Evolutionary conservation across 163 green algal genomes (phyloP).

Genomic region (Volvox carteri): DNA sequence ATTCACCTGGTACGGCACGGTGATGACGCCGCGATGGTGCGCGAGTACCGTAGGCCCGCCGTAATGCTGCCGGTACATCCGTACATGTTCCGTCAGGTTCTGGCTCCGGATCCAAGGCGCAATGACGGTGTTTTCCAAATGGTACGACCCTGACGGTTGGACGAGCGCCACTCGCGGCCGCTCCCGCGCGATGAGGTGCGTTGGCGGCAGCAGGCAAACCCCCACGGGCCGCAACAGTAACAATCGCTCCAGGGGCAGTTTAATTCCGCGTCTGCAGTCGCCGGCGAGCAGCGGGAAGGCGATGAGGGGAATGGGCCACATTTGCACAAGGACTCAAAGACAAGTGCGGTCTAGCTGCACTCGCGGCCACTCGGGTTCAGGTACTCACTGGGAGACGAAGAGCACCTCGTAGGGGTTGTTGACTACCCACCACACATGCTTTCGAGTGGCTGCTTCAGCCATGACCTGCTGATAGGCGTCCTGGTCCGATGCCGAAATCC

Average conservation of each 20-base stretch:
- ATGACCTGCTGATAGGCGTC: neutral
- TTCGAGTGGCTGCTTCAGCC: neutral
- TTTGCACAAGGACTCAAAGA: neutral
- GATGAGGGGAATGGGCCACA: neutral
- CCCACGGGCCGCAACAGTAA: conserved; percentile 44
- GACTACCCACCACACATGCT: conserved; percentile 41
- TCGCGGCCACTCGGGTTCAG: too few species aligned
- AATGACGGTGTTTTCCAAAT: conserved; percentile 47
- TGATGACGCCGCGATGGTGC: conserved; percentile 39
- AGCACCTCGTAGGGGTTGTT: conserved; percentile 52
- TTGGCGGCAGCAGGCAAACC: conserved; percentile 34
- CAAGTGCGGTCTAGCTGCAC: too few species aligned
- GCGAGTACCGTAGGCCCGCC: conserved; percentile 42
- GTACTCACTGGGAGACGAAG: conserved; percentile 25
- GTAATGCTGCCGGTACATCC: conserved; percentile 50
- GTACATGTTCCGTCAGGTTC: conserved; percentile 15
- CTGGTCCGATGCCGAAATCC: neutral
- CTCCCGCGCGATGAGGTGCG: neutral
- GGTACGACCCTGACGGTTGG: conserved; percentile 8
- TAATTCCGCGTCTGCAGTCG: conserved; percentile 17
- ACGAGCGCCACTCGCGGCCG: conserved; percentile 36
- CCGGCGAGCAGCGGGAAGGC: neutral
- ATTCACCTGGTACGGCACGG: conserved; percentile 47
- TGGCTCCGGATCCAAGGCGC: conserved; percentile 21
- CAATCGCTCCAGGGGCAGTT: conserved; percentile 1